Conservation (phyloP, 768 basidiomycete genomes). For the Phlebiopsis gigantea region DNA sequence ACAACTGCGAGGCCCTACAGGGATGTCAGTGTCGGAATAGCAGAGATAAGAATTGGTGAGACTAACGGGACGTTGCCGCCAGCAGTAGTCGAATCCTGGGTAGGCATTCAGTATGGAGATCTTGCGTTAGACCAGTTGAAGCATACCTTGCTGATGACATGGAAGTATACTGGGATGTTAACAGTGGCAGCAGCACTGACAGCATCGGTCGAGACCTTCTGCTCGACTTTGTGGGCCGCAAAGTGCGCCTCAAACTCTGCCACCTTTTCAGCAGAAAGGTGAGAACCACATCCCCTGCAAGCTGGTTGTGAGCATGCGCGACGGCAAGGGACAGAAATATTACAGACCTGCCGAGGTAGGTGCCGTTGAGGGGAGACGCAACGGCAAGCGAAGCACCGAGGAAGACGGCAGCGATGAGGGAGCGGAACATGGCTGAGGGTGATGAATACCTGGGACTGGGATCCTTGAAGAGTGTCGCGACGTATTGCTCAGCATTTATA, state of each 20-base stretch:
- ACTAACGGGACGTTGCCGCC: slow-evolving; percentile 37
- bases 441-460: background rate
- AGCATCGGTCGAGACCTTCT: slow-evolving; percentile 4
- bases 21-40: background rate
- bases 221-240: slow-evolving; percentile 31
- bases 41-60: background rate
- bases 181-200: slow-evolving; percentile 10
- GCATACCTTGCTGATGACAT: slow-evolving; percentile 33
- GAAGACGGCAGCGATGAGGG: slow-evolving; percentile 2
- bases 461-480: background rate
- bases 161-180: slow-evolving; percentile 37
- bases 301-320: background rate
- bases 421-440: slow-evolving; percentile 1
- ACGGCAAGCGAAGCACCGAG: slow-evolving; percentile 6
- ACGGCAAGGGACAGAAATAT: background rate
- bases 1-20: slow-evolving; percentile 29
- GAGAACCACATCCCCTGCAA: slow-evolving; percentile 36
- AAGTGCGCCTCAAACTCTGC: slow-evolving; percentile 37
- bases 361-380: slow-evolving; percentile 7
- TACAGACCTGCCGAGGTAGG: slow-evolving; percentile 18
- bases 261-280: slow-evolving; percentile 31
- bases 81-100: slow-evolving; percentile 26
- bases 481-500: background rate
- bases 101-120: background rate
- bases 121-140: background rate